Percentiles rank a stretch among this genome's conserved stretches.
phyloP scores from a whole-genome alignment of 768 basidiomycete species.

The Leucocoprinus birnbaumii region DNA sequence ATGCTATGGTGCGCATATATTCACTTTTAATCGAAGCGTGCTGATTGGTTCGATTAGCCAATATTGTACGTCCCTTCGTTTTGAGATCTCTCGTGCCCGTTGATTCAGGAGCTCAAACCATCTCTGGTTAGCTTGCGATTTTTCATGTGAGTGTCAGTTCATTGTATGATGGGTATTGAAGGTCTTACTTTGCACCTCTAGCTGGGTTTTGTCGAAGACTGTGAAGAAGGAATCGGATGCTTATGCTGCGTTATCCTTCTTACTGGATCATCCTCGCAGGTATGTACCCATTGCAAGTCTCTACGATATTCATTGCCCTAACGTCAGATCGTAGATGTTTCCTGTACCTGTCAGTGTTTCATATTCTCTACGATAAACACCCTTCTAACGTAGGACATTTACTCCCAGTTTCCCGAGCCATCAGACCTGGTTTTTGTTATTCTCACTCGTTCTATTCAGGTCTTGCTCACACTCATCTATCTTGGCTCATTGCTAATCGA shows the following conservation, averaged over 20 bases:
- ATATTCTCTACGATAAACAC: too few species aligned
- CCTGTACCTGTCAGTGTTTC: constrained; percentile 46
- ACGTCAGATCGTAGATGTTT: constrained; percentile 42
- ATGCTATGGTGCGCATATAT: constrained; percentile 54
- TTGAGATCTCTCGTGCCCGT: too few species aligned
- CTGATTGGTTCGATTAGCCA: constrained; percentile 34
- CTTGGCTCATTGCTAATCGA: not conserved
- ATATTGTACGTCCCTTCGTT: constrained; percentile 48
- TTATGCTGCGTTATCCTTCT: constrained; percentile 60
- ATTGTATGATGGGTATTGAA: too few species aligned
- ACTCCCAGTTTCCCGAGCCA: constrained; percentile 62
- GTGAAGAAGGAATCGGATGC: constrained; percentile 40
- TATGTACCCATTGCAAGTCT: constrained; percentile 20
- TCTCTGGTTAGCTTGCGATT: constrained; percentile 51
- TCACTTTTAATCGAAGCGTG: not conserved
- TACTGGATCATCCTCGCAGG: constrained; percentile 77
- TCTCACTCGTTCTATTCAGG: constrained; percentile 56
- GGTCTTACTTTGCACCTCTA: constrained; percentile 20
- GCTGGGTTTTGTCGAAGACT: constrained; percentile 61
- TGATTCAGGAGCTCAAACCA: too few species aligned
- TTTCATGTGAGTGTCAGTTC: constrained; percentile 43
- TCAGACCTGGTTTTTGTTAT: constrained; percentile 71
- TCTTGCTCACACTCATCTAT: constrained; percentile 22
- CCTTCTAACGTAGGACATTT: too few species aligned
- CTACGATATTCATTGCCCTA: too few species aligned